Conservation (phyloP, 1,284 basidiomycete genomes). For the Coriolopsis trogii region DNA sequence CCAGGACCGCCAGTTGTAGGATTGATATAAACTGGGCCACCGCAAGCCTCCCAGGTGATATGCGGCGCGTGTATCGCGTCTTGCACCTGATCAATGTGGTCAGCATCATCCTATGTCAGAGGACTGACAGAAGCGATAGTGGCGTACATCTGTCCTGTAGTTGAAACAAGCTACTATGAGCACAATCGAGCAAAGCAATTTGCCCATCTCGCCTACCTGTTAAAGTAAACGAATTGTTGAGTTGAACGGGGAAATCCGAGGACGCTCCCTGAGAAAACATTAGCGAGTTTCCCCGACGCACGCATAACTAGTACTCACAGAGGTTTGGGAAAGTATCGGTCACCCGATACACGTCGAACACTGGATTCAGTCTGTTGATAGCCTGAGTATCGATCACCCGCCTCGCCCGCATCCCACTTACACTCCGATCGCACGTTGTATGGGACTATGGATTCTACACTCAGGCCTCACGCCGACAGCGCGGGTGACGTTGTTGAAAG, state of each 20-base stretch:
- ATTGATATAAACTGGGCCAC: conserved; percentile 49
- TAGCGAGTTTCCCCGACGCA: conserved; percentile 22
- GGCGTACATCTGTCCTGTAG: conserved; percentile 42
- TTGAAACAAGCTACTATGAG: conserved; percentile 17
- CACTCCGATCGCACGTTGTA: conserved; percentile 39
- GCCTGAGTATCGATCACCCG: no score
- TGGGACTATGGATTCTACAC: conserved; percentile 48
- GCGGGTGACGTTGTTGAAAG: conserved; percentile 29
- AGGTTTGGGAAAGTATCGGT: conserved; percentile 39
- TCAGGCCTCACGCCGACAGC: conserved; percentile 31
- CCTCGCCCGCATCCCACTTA: no score
- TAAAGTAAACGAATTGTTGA: conserved; percentile 50
- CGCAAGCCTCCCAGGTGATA: conserved; percentile 53
- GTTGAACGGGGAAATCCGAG: conserved; percentile 58
- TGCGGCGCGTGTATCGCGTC: conserved; percentile 63
- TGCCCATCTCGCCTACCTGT: conserved; percentile 28
- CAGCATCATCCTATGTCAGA: neutral
- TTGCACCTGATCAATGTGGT: conserved; percentile 45
- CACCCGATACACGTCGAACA: conserved; percentile 48
- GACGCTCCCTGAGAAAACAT: conserved; percentile 48
- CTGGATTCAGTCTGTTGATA: conserved; percentile 53
- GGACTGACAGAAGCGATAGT: neutral
- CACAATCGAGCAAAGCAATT: neutral
- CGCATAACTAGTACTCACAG: conserved; percentile 25
- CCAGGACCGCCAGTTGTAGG: conserved; percentile 33